Conservation (phyloP, 2,329 filamentous ascomycete species). For the Penicillium sp. region DNA sequence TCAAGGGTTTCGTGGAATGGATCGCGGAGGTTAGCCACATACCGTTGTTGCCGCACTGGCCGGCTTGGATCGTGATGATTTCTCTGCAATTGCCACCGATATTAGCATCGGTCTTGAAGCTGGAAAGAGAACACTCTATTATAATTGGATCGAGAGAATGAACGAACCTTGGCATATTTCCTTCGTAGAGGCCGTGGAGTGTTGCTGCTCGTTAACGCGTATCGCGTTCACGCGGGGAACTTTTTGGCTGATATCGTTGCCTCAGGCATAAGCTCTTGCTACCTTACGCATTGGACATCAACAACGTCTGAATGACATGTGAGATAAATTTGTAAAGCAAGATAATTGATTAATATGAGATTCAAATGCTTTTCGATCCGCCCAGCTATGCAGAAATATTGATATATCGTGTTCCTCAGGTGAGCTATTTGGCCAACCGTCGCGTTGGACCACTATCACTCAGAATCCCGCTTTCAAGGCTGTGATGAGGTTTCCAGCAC, state of each 20-base stretch:
- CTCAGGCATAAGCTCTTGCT: conserved; percentile 25
- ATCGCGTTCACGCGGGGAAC: conserved; percentile 37
- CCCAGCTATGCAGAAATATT: not conserved
- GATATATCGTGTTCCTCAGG: not conserved
- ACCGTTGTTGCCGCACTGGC: conserved; percentile 99
- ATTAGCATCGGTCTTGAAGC: conserved; percentile 1
- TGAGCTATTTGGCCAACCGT: not conserved
- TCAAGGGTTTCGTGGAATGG: conserved; percentile 20
- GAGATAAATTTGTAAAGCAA: not conserved
- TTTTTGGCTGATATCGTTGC: conserved; percentile 23
- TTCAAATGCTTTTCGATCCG: not conserved
- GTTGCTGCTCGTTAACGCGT: conserved; percentile 31
- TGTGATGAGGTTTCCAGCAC: conserved; percentile 36
- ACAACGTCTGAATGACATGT: not conserved
- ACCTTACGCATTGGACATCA: conserved; percentile 7
- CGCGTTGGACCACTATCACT: not conserved
- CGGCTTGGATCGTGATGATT: conserved; percentile 98
- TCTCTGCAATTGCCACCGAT: conserved; percentile 59
- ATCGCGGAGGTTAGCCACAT: conserved; percentile 46
- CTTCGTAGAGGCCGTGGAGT: conserved; percentile 28
- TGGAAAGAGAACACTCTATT: not conserved
- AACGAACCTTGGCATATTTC: conserved; percentile 41
- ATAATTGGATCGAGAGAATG: not conserved
- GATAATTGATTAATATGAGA: not conserved
- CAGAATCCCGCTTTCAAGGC: conserved; percentile 40